Evolutionary conservation across 805 yeast genomes (phyloP).

Genomic region (Starmerella floris): DNA sequence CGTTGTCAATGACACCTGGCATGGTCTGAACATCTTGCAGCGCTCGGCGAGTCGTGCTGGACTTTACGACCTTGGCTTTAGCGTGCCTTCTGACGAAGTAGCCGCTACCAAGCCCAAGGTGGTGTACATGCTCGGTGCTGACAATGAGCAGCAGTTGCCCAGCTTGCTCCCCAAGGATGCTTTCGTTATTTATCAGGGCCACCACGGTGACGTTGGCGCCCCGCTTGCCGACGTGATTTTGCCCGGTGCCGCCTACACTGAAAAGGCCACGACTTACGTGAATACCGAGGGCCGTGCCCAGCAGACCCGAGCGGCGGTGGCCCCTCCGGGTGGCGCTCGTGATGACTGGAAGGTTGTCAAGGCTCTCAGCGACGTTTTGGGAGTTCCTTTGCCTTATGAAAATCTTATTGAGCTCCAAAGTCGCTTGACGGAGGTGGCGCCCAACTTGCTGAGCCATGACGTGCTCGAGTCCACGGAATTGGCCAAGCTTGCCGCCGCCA

Average conservation of each 20-base stretch:
- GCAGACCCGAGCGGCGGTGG: constrained; percentile 71
- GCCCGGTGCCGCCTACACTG: constrained; percentile 84
- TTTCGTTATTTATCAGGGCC: constrained; percentile 80
- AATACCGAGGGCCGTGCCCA: constrained; percentile 87
- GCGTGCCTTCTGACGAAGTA: constrained; percentile 36
- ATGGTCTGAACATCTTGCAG: constrained; percentile 65
- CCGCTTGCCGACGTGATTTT: constrained; percentile 74
- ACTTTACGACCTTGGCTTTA: constrained; percentile 74
- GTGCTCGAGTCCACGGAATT: constrained; percentile 53
- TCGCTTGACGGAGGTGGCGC: constrained; percentile 65
- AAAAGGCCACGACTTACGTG: constrained; percentile 69
- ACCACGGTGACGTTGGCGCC: constrained; percentile 84
- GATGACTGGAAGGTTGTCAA: constrained; percentile 84
- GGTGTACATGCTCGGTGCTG: constrained; percentile 72
- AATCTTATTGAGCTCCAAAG: constrained; percentile 52
- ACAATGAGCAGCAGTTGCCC: constrained; percentile 65
- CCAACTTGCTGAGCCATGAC: constrained; percentile 65
- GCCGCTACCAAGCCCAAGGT: constrained; percentile 48
- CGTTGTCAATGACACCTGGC: constrained; percentile 63
- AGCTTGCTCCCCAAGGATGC: constrained; percentile 68
- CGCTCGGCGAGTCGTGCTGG: constrained; percentile 82
- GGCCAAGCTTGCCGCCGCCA: constrained; percentile 39
- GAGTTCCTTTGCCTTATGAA: constrained; percentile 61
- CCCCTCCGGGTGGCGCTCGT: constrained; percentile 78
- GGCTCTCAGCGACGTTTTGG: constrained; percentile 68